phyloP scores from a whole-genome alignment of 345 rosid species.

The Eucalyptus leucophloia region DNA sequence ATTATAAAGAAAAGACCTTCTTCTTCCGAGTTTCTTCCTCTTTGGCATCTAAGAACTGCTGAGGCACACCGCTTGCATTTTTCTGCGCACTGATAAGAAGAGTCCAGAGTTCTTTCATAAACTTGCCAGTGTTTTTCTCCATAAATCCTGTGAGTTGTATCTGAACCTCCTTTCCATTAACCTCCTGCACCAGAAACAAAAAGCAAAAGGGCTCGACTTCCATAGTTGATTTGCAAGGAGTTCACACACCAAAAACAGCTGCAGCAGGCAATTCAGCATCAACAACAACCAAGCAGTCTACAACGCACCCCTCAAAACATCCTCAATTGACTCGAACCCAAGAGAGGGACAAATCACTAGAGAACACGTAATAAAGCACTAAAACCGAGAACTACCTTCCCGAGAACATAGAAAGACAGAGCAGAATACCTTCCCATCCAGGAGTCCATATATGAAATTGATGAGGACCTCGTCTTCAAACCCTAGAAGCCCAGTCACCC shows the following conservation, averaged over 20 bases:
- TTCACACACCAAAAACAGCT: neutral
- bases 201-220: neutral
- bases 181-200: constrained; percentile 29
- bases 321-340: neutral
- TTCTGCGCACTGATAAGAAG: constrained; percentile 90
- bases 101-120: constrained; percentile 97
- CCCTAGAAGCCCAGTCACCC: constrained; percentile 93
- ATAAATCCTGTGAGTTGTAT: constrained; percentile 88
- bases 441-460: constrained; percentile 88
- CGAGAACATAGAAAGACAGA: neutral
- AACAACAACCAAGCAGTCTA: neutral
- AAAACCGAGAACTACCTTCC: neutral
- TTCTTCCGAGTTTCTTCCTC: constrained; percentile 70
- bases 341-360: neutral
- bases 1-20: constrained; percentile 26
- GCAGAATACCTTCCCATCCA: constrained; percentile 54
- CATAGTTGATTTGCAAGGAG: neutral
- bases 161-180: constrained; percentile 89
- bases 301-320: neutral
- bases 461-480: constrained; percentile 98
- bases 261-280: neutral
- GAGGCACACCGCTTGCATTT: constrained; percentile 88
- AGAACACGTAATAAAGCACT: neutral
- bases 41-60: constrained; percentile 78
- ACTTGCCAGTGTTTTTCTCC: constrained; percentile 94